Evolutionary conservation across 805 yeast genomes (phyloP), one percentile per base, ranked within the genome.

Genomic region (Myxozyma sirexii): DNA sequence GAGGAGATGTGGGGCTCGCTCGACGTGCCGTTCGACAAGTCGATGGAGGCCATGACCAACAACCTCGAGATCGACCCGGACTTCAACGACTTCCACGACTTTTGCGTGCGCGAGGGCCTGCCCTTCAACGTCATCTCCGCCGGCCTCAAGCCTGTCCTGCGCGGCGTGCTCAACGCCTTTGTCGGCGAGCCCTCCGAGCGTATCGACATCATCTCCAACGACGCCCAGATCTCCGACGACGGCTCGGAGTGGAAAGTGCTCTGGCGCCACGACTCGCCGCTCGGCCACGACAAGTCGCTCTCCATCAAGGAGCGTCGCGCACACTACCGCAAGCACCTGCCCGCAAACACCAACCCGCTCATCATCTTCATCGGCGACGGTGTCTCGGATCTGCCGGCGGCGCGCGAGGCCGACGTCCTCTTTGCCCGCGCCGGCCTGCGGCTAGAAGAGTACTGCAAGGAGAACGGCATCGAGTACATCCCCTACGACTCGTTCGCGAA

Each of bases 331-430:
- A 62, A 62, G 52, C 64, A 59, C 21, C 60, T 61, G 7, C 69
- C 68, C 4, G 66, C 58, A 37, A 59, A 56, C 45, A 53, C 56
- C 24, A 26, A 51, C 31, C 86, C 86, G 0, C 72, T 81, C 55
- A 68, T 83, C 29, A 72, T 73, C 12, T 83, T 84, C 33, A 75
- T 84, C 59, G 87, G 87, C 8, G 80, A 82, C 41, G 88, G 88
- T 4, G 80, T 83, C 29, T 77, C 78, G n/a, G 80, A 77, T 55
- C 68, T 77, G 31, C 77, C 80, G 8, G 80, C 80, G 12, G 80
- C 80, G 3, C 68, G 74, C 23, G 76, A 76, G 65, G 79, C 80
- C 5, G 80, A 77, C 52, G 74, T 77, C 41, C 67, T 77, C 54
- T 77, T 77, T 66, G 80, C 80, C 26, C 75, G 80, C 57, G 70